A percentile compares a stretch with the other conserved stretches of the same genome.
phyloP scores from a whole-genome alignment of 495 filamentous ascomycete species.

The Pyrenopolyporus hunteri region DNA sequence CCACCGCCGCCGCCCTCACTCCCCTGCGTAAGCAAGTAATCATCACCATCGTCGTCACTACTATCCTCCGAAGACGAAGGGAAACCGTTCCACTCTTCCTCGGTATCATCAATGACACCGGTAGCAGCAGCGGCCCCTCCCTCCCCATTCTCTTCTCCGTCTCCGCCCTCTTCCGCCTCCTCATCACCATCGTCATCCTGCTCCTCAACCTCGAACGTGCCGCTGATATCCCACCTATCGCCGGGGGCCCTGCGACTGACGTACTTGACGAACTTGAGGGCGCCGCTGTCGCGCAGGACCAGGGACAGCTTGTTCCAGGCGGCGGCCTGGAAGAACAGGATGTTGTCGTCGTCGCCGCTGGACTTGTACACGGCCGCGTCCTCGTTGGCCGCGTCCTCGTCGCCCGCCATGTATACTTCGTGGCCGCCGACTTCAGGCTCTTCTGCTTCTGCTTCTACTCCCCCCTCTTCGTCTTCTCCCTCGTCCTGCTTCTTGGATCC shows the following conservation, averaged over 20 bases:
- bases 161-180: constrained; percentile 36
- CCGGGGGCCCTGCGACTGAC: constrained; percentile 80
- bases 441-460: constrained; percentile 39
- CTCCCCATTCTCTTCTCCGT: constrained; percentile 1
- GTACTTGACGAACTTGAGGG: constrained; percentile 95
- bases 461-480: constrained; percentile 40
- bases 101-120: constrained; percentile 48
- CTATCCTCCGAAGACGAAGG: constrained; percentile 49
- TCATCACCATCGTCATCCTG: constrained; percentile 50
- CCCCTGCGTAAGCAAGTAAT: no score
- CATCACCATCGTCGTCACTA: constrained; percentile 47
- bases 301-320: constrained; percentile 89
- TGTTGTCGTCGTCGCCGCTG: constrained; percentile 82
- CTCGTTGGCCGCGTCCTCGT: constrained; percentile 69
- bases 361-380: constrained; percentile 89
- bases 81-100: constrained; percentile 57
- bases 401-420: constrained; percentile 90
- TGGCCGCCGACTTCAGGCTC: constrained; percentile 77
- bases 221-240: constrained; percentile 91
- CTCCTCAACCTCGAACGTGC: constrained; percentile 63
- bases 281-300: constrained; percentile 84
- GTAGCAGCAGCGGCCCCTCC: constrained; percentile 19
- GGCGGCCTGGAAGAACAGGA: constrained; percentile 86
- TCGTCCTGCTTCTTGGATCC: constrained; percentile 33
- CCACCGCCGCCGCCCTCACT: no score